These are phyloP conservation scores for Alternaria longipes DNA, from an alignment of 2,329 filamentous ascomycete genomes.

Conservation along the genomic window DNA sequence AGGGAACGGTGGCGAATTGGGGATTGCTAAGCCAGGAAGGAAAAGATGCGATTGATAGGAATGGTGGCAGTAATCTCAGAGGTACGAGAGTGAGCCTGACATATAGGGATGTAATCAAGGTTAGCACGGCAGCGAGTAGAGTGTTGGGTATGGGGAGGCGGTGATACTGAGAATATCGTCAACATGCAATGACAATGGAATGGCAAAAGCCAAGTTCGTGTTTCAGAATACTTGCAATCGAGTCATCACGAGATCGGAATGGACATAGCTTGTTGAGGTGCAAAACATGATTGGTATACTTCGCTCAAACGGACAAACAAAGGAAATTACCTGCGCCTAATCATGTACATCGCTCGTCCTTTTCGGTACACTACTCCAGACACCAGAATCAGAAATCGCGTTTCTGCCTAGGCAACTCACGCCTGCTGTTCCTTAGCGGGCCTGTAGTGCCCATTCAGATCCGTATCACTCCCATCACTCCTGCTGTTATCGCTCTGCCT, in stretches of 20 bases:
- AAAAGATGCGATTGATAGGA: constrained; percentile 45
- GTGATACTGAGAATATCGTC: neutral
- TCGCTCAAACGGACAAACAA: neutral
- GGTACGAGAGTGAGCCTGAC: constrained; percentile 76
- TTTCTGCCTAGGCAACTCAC: neutral
- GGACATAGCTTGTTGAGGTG: neutral
- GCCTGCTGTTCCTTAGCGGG: neutral
- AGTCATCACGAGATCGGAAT: neutral
- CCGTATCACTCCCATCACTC: neutral
- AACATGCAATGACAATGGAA: neutral
- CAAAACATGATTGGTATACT: neutral
- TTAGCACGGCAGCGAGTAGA: constrained; percentile 44
- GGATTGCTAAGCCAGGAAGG: constrained; percentile 63
- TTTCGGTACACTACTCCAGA: neutral
- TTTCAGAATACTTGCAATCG: neutral
- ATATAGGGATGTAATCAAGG: constrained; percentile 80
- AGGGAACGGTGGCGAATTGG: constrained; percentile 74
- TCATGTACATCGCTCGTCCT: neutral
- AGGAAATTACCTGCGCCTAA: neutral
- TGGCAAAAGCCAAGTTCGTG: no score
- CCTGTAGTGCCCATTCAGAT: neutral
- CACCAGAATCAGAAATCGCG: neutral
- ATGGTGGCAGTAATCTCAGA: constrained; percentile 66
- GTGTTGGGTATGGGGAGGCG: constrained; percentile 35
- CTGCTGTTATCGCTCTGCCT: neutral